These are phyloP conservation scores for Aspergillus alliaceus DNA, from an alignment of 2,329 filamentous ascomycete species.

Conservation along the genomic window DNA sequence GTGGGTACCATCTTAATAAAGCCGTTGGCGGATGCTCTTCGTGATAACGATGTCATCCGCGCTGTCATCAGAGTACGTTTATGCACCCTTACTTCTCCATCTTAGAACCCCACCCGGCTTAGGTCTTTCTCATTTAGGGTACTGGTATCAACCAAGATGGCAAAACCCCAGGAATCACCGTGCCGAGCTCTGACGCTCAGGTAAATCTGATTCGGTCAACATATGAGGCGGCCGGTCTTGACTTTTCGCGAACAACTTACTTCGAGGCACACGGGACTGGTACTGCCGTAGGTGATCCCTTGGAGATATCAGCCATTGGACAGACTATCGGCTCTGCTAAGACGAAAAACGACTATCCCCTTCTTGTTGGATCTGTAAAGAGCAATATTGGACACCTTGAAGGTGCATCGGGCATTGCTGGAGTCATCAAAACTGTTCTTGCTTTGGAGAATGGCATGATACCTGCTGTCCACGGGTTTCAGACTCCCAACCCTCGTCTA, in stretches of 20 bases:
- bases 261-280: constrained; percentile 38
- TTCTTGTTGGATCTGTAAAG: too few species aligned
- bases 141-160: constrained; percentile 35
- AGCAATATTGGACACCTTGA: too few species aligned
- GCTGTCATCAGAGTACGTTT: constrained; percentile 27
- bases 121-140: too few species aligned
- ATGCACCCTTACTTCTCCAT: too few species aligned
- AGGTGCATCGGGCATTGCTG: too few species aligned
- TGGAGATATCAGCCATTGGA: constrained; percentile 17
- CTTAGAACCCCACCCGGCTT: too few species aligned
- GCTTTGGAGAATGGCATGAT: too few species aligned
- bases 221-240: constrained; percentile 29
- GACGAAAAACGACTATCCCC: too few species aligned
- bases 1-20: constrained; percentile 50
- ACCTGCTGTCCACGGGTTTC: too few species aligned
- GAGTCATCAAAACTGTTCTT: too few species aligned
- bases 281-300: constrained; percentile 28
- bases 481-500: too few species aligned
- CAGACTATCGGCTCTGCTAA: too few species aligned
- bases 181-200: constrained; percentile 41
- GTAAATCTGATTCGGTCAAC: constrained; percentile 35
- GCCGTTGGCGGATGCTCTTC: constrained; percentile 44
- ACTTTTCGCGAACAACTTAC: constrained; percentile 28
- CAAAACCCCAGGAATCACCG: constrained; percentile 39
- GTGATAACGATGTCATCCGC: constrained; percentile 43